phyloP scores from a whole-genome alignment of 306 rosid species.

The Citrullus amarus region DNA sequence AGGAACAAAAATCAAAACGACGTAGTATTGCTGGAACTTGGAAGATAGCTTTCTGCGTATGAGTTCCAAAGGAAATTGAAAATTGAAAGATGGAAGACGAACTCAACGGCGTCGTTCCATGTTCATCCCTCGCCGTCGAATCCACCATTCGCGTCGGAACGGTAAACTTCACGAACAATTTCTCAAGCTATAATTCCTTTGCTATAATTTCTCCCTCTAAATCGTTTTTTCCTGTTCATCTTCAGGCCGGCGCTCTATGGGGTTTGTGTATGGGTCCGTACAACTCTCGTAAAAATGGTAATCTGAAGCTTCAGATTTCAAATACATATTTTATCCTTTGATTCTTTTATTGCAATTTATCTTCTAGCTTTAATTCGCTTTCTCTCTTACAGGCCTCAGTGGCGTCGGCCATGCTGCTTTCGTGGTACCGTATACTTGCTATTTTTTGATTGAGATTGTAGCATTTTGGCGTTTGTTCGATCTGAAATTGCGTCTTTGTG shows the following conservation, averaged over 20 bases:
- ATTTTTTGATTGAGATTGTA: background rate
- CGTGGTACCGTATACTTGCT: constrained; percentile 37
- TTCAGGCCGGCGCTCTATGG: constrained; percentile 92
- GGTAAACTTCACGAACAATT: constrained; percentile 18
- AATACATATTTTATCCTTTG: background rate
- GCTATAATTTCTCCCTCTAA: background rate
- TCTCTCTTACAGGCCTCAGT: constrained; percentile 34
- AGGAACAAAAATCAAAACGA: background rate
- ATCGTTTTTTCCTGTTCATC: background rate
- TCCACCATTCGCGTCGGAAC: constrained; percentile 52
- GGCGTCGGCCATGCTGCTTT: constrained; percentile 47
- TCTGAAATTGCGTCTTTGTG: background rate
- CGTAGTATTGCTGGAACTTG: background rate
- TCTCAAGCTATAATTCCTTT: background rate
- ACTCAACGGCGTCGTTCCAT: constrained; percentile 34
- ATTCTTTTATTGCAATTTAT: background rate
- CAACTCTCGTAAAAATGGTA: constrained; percentile 57
- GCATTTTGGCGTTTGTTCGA: background rate
- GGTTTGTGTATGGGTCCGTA: constrained; percentile 69
- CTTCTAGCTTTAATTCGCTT: background rate
- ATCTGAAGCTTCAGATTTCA: background rate
- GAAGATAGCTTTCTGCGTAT: background rate
- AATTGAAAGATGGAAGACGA: constrained; percentile 38
- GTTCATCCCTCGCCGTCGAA: constrained; percentile 55
- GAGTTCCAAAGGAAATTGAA: background rate